Evolutionary conservation across 2,329 filamentous ascomycete genomes (phyloP), one percentile per base, ranked within the genome.

Genomic region (Daldinia eschscholtzii): DNA sequence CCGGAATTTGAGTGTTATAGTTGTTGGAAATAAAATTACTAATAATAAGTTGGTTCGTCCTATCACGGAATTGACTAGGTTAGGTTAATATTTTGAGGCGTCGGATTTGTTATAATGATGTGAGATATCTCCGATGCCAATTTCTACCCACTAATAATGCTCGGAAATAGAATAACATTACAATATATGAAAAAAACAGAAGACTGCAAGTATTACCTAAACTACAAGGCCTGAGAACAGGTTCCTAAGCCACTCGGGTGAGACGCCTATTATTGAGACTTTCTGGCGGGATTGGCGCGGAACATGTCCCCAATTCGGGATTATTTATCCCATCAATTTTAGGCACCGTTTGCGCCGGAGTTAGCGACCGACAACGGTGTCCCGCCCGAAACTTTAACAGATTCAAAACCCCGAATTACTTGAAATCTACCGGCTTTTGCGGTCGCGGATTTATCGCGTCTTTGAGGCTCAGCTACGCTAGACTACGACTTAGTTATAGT

Each of bases 371-470:
- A 52, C n/a, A 10, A 10, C 26, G 15, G 26, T 33, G 26, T 26
- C 23, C 46, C 46, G 15, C 6, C 46, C 46, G 26, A 52, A 52
- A 52, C 13, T 39, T 39, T 18, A 52, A 15, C 15, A 6, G 46
- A 13, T 35, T 57, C 53, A 62, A 55, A 41, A n/a, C 4, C 20
- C 7, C 35, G n/a, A 20, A 15, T 15, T 6, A 20, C 30, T 26
- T 20, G 33, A 23, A 18, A n/a, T 26, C 6, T 42, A 7, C 30
- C 33, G 35, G 28, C 28, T 48, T 18, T 57, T 55, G 6, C 12
- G 23, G 42, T 33, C 28, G 55, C 63, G 63, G 63, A 69, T 12
- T 69, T 69, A 64, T 64, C 63, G 63, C 59, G 55, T 41, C 57
- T 61, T 64, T 1, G 35, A 64, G 26, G 13, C 18, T 33, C 12